phyloP scores from a whole-genome alignment of 768 basidiomycete genomes.

The Candolleomyces efflorescens region DNA sequence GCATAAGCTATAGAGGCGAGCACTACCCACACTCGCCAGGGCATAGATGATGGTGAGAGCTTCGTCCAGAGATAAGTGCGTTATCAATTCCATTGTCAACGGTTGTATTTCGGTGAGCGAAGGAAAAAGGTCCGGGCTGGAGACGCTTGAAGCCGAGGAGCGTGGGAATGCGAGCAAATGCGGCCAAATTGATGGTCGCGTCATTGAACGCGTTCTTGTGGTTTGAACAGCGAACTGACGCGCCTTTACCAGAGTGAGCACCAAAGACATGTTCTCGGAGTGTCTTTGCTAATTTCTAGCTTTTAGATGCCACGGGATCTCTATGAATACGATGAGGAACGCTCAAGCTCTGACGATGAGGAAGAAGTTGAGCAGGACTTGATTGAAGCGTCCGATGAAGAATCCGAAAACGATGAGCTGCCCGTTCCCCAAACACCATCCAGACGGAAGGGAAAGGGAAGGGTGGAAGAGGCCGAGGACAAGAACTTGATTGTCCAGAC shows the following conservation, averaged over 20 bases:
- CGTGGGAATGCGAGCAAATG: too few relatives aligned
- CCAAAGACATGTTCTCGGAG: not conserved
- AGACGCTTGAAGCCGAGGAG: too few relatives aligned
- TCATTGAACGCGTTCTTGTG: not conserved
- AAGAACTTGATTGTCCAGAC: conserved; percentile 51
- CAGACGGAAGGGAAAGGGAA: conserved; percentile 18
- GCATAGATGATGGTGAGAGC: too few relatives aligned
- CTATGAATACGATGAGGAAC: not conserved
- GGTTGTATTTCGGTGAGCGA: too few relatives aligned
- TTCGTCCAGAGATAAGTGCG: too few relatives aligned
- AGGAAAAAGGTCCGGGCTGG: too few relatives aligned
- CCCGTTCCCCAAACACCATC: conserved; percentile 6
- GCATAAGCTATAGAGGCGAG: too few relatives aligned
- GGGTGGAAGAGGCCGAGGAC: conserved; percentile 14
- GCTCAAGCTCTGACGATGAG: conserved; percentile 5
- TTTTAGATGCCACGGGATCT: not conserved
- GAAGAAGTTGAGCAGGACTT: conserved; percentile 12
- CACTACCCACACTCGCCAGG: too few relatives aligned
- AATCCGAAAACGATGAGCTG: conserved; percentile 3
- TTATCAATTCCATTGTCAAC: too few relatives aligned
- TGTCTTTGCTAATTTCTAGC: not conserved
- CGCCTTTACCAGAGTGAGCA: not conserved
- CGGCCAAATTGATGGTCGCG: not conserved
- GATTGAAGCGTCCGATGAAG: conserved; percentile 11
- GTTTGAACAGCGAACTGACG: not conserved